Percentiles rank a stretch among this genome's conserved stretches.
Conservation (phyloP, 352 stramenopile genomes). For the Pythium plurisporium region DNA sequence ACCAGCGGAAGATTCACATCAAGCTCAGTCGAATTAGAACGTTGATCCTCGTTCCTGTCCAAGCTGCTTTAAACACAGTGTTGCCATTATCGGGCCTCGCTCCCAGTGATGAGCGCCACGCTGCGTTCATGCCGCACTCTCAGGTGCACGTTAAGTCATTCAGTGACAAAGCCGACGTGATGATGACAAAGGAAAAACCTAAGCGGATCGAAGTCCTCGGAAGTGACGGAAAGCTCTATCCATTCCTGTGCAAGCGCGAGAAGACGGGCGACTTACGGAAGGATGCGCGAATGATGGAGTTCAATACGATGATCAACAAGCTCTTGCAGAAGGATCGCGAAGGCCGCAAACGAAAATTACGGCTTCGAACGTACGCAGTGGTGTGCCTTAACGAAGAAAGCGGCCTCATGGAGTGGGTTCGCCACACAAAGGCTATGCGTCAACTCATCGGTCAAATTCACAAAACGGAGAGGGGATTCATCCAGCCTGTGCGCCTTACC, state of each 20-base stretch:
- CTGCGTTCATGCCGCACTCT: constrained; percentile 55
- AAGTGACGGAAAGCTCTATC: constrained; percentile 69
- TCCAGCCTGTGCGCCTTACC: constrained; percentile 72
- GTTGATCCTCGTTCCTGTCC: constrained; percentile 76
- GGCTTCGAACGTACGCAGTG: constrained; percentile 98
- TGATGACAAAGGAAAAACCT: constrained; percentile 98
- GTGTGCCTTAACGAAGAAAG: constrained; percentile 99
- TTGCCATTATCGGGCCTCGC: constrained; percentile 61
- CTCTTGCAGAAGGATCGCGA: constrained; percentile 92
- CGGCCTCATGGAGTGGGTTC: constrained; percentile 99
- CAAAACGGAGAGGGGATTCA: constrained; percentile 81
- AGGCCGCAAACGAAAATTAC: constrained; percentile 88
- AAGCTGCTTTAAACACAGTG: constrained; percentile 70
- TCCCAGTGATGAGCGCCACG: constrained; percentile 42
- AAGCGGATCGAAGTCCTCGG: constrained; percentile 95
- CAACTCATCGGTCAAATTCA: constrained; percentile 84
- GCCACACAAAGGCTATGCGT: constrained; percentile 93
- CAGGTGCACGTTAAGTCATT: constrained; percentile 88
- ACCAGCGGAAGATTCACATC: constrained; percentile 81
- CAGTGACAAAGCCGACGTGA: constrained; percentile 91
- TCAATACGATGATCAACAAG: constrained; percentile 99
- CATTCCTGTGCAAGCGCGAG: constrained; percentile 96
- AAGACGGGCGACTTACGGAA: constrained; percentile 99
- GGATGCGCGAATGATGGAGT: constrained; percentile 99
- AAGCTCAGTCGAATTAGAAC: constrained; percentile 62